Evolutionary conservation across 176 grass and related monocot genomes (phyloP).

Genomic region (Musa acuminata): DNA sequence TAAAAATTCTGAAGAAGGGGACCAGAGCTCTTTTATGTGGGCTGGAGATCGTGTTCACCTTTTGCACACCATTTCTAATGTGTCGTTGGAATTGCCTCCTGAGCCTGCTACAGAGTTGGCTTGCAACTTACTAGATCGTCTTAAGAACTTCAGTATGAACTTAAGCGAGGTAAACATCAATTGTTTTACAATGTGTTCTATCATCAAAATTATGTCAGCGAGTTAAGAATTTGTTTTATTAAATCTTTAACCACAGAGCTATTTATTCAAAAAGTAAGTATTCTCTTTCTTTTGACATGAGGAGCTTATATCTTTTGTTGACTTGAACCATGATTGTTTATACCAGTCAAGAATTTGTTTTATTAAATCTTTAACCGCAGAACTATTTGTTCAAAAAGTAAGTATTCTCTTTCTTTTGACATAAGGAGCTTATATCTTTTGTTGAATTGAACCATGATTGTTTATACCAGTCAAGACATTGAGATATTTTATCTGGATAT

Average conservation of each 20-base stretch:
- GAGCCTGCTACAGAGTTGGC: constrained; percentile 78
- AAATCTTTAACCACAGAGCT: not conserved
- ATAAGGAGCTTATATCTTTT: not conserved
- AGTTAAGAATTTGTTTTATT: not conserved
- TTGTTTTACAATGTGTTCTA: not conserved
- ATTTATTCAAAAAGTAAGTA: not conserved
- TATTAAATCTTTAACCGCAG: not conserved
- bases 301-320: too few relatives aligned
- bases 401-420: not conserved
- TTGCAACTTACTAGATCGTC: constrained; percentile 58
- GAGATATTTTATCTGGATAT: too few relatives aligned
- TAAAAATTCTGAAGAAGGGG: constrained; percentile 38
- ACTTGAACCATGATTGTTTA: not conserved
- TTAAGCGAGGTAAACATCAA: constrained; percentile 69
- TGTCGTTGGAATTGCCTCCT: constrained; percentile 77
- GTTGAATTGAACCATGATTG: not conserved
- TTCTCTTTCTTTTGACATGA: not conserved
- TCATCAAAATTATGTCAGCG: not conserved
- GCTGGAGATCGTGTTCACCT: constrained; percentile 77
- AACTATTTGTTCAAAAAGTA: not conserved
- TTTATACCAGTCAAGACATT: too few relatives aligned
- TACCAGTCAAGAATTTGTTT: not conserved
- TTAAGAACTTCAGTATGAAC: constrained; percentile 88
- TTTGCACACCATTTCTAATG: constrained; percentile 82
- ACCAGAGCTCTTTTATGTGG: constrained; percentile 55